A percentile compares a stretch with the other conserved stretches of the same genome.
Conservation (phyloP, 140 eudicot genomes). For the Erigeron philadelphicus region DNA sequence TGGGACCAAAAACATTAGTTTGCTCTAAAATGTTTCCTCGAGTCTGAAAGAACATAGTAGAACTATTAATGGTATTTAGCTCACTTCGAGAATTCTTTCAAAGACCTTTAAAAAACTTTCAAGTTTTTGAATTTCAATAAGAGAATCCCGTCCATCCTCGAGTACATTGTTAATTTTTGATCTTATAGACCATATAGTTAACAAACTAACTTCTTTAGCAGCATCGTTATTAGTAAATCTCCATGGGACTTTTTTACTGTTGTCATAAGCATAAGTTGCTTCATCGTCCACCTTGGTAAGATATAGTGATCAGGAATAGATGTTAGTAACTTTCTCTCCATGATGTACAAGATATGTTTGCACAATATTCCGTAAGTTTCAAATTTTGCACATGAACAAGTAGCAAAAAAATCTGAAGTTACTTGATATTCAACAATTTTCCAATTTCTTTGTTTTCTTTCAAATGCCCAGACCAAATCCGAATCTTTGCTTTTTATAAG, state of each 20-base stretch:
- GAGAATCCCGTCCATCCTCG: neutral
- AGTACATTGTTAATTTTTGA: neutral
- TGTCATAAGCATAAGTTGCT: neutral
- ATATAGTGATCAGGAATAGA: neutral
- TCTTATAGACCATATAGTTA: neutral
- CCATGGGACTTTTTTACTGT: neutral
- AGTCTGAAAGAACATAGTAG: neutral
- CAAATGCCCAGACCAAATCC: neutral
- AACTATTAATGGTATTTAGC: neutral
- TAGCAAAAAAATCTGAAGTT: too few species aligned
- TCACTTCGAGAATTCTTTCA: neutral
- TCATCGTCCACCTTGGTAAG: conserved; percentile 2
- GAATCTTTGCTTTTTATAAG: neutral
- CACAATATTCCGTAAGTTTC: neutral
- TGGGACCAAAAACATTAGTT: neutral
- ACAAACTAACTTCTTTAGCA: neutral
- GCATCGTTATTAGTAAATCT: neutral
- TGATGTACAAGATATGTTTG: neutral
- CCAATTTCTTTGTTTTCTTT: neutral
- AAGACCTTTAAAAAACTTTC: neutral
- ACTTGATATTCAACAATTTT: neutral
- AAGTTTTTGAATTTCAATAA: too few species aligned
- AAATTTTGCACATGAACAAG: neutral
- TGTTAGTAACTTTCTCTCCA: neutral
- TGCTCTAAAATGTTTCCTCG: too few species aligned